Evolutionary conservation across 164 flowering plant species (phyloP), one percentile per base, ranked within the genome.

Genomic region (grape (Vitis vinifera)): DNA sequence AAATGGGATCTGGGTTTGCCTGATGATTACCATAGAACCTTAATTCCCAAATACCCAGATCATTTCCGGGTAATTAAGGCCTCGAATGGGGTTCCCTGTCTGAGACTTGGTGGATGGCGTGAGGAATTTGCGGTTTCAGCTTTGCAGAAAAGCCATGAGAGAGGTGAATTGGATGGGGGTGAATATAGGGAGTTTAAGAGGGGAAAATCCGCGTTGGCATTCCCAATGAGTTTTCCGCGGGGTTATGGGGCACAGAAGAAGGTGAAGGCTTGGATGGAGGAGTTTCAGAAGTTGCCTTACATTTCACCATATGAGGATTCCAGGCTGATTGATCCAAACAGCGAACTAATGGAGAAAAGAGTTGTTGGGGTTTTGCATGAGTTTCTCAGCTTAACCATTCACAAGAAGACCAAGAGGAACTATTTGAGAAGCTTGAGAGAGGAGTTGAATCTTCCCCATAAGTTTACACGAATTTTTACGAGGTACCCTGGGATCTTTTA

Each of bases 401-500:
- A 95, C 78, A 95, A 91, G 86, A 95, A 93, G 73, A 93, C 97
- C 17, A 91, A 91, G 84, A 87, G 99, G 74, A 90, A 95, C 75
- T 91, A 91, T 76, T 75, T 95, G 82, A 89, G 97, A 76, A 69
- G 88, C 67, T 73, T 93, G 91, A 88, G 97, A 55, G 97, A 89
- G 66, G 98, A 93, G 62, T 63, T 90, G 77, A 86, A 79, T 75
- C 81, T 95, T 75, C 98, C 99, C 0, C 85, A 90, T 23, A 95
- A 80, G 77, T 95, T 95, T 72, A 95, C 99, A 8, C 77, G 97
- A 59, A 70, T 95, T 44, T 95, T 93, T 70, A 91, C 99, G 0
- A 81, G 99, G 81, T 95, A 93, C 65, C 99, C 99, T 0, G 99
- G 99, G 55, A 89, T 93, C 14, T 95, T 95, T 55, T 95, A 95